A percentile compares a stretch with the other conserved stretches of the same genome.
These are phyloP conservation scores for Rhizophora apiculata DNA, from an alignment of 345 rosid genomes.

Conservation along the genomic window DNA sequence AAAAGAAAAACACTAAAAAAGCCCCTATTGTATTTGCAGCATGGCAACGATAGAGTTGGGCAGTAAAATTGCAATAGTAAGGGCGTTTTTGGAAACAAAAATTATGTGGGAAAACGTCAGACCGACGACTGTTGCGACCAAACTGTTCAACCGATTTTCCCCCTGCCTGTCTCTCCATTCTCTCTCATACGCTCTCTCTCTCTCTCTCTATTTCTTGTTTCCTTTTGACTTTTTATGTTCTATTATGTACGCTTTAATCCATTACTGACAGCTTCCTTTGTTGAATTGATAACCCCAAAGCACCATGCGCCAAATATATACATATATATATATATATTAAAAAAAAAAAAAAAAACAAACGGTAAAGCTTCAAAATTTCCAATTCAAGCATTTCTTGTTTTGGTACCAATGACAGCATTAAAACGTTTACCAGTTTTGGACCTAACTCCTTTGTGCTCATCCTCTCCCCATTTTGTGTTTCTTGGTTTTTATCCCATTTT, in stretches of 20 bases:
- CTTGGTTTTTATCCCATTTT: not conserved
- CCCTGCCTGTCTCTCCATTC: not conserved
- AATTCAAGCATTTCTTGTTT: not conserved
- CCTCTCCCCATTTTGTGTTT: not conserved
- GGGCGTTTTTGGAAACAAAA: constrained; percentile 10
- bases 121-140: constrained; percentile 29
- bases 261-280: constrained; percentile 31
- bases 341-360: not conserved
- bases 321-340: no score
- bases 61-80: not conserved
- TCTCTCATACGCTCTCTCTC: not conserved
- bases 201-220: not conserved
- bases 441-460: constrained; percentile 26
- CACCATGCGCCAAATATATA: constrained; percentile 15
- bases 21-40: no score
- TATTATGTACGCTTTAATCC: constrained; percentile 14
- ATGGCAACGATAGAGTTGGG: not conserved
- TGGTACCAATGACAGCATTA: constrained; percentile 6
- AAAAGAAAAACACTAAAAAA: no score
- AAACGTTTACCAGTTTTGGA: constrained; percentile 38
- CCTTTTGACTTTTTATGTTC: constrained; percentile 32
- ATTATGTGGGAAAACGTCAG: constrained; percentile 33
- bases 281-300: constrained; percentile 29
- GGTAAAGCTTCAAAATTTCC: not conserved
- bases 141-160: constrained; percentile 15